These are phyloP conservation scores for Talaromyces sp. DNA, from an alignment of 2,329 filamentous ascomycete species.

Conservation along the genomic window DNA sequence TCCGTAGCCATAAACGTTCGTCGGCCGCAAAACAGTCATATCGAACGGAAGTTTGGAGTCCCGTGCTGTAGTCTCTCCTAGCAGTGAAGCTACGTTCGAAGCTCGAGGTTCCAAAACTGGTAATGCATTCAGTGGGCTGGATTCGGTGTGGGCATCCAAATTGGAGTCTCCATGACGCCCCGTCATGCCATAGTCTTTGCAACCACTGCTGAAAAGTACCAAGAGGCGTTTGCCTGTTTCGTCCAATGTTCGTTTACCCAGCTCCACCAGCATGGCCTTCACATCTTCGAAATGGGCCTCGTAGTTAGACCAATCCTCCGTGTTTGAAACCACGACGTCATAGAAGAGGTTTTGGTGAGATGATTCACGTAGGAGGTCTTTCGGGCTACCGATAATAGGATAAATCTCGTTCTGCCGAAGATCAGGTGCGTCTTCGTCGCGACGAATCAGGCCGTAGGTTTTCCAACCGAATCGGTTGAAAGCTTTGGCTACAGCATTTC, in stretches of 20 bases:
- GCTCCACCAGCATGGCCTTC: not conserved
- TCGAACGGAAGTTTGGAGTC: conserved; percentile 4
- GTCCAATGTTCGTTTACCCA: not conserved
- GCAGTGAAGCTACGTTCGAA: not conserved
- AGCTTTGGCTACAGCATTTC: conserved; percentile 10
- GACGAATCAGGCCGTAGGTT: conserved; percentile 10
- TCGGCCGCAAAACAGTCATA: conserved; percentile 4
- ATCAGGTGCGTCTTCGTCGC: conserved; percentile 11
- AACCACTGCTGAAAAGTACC: conserved; percentile 8
- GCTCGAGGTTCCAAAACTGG: conserved; percentile 3
- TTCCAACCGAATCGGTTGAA: conserved; percentile 9
- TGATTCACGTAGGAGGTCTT: not conserved
- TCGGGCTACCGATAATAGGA: conserved; percentile 4
- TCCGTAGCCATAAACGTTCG: conserved; percentile 9
- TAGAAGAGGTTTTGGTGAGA: not conserved
- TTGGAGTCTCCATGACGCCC: conserved; percentile 1
- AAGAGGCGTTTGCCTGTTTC: not conserved
- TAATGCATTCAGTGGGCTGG: conserved; percentile 1
- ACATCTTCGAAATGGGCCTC: conserved; percentile 4
- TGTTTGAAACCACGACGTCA: conserved; percentile 9
- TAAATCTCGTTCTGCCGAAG: conserved; percentile 6
- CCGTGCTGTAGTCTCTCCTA: not conserved
- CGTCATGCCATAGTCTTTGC: conserved; percentile 9
- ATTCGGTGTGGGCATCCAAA: conserved; percentile 6
- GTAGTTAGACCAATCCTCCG: conserved; percentile 11